Evolutionary conservation across 2,329 filamentous ascomycete species (phyloP), one percentile per base, ranked within the genome.

Genomic region (Colletotrichum sp.): DNA sequence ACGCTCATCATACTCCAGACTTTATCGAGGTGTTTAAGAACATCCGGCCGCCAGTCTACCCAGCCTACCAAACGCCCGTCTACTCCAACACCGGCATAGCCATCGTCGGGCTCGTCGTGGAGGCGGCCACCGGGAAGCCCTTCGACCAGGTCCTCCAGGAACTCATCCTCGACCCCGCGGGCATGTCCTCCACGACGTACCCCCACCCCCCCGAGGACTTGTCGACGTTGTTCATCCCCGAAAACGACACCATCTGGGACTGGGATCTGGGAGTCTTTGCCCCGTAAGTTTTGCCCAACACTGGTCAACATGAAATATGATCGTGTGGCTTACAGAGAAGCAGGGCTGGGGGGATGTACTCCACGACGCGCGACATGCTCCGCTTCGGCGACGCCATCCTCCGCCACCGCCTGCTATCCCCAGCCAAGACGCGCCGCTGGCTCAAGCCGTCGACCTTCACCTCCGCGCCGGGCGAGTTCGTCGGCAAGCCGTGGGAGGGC

Each of bases 41-140:
- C 64, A 80, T 80, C 7, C 80, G 78, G 4, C 68, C 83, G 8
- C 88, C 88, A 0, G 81, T 85, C 2, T 89, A 87, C 67, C 79
- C 81, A 0, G 85, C 88, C 0, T 88, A 86, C 77, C 83, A 84
- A 0, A 86, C 82, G 4, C 88, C 89, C 0, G 82, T 84, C 4
- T 91, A 91, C 79, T 87, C 88, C 32, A 90, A 91, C 77, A 81
- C 86, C 5, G 88, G 83, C 1, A 87, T 88, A 24, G 80, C 85
- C 2, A 73, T 89, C 3, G 83, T 90, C 1, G 87, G 86, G 4
- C 80, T 87, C 1, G 86, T 86, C 0, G 81, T 91, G 1, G 86
- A 89, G 74, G 83, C 83, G 8, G 83, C 87, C 0, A 87, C 86
- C 1, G 85, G 85, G 6, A 84, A 83, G 63, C 77, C 84, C 0